These are phyloP conservation scores for Trichoderma brevicompactum DNA, from an alignment of 2,329 filamentous ascomycete species.

Conservation along the genomic window DNA sequence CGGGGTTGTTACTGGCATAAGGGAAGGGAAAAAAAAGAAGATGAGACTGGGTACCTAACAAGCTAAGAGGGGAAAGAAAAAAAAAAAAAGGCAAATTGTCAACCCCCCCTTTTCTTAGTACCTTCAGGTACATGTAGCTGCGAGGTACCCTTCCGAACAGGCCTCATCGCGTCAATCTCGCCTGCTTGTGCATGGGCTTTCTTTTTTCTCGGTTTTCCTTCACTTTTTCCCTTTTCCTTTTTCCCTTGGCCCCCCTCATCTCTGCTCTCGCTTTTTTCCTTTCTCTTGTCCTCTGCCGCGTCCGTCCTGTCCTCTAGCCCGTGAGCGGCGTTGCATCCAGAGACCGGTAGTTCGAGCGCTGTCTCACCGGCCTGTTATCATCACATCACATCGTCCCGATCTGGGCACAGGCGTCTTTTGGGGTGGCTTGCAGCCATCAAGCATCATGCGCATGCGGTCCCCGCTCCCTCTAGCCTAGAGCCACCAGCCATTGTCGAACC, in stretches of 20 bases:
- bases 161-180: conserved; percentile 26
- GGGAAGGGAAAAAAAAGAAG: not conserved
- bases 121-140: conserved; percentile 5
- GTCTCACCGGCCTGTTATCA: conserved; percentile 1
- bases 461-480: conserved; percentile 15
- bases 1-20: conserved; percentile 12
- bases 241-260: not conserved
- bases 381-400: conserved; percentile 3
- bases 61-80: not conserved
- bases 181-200: conserved; percentile 7
- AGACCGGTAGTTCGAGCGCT: conserved; percentile 11
- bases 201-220: conserved; percentile 1
- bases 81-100: conserved; percentile 23
- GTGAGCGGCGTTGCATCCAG: conserved; percentile 17
- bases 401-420: not conserved
- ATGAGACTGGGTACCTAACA: conserved; percentile 1
- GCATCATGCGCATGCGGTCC: conserved; percentile 22
- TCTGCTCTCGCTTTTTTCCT: not conserved
- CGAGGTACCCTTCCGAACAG: not conserved
- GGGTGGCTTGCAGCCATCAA: conserved; percentile 16
- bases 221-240: not conserved
- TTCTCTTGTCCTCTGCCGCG: not conserved
- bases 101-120: conserved; percentile 22
- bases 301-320: conserved; percentile 18
- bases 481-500: conserved; percentile 11